Base-by-base conservation (phyloP, 305 asterid species). In the Fraxinus xanthoxyloides region DNA sequence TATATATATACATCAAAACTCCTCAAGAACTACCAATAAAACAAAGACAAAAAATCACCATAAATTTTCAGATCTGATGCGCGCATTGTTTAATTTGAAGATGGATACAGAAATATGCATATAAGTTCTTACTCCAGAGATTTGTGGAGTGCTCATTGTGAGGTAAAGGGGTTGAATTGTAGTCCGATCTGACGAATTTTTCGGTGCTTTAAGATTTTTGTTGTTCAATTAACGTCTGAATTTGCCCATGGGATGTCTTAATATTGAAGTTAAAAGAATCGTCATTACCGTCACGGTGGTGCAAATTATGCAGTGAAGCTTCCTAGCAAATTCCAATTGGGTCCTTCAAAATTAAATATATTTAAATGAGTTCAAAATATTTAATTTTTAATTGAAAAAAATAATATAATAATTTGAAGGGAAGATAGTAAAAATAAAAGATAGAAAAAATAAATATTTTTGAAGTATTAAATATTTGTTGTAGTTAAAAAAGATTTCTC, bases 101-200 rank as follows among this genome's bases (percentile, higher is more conserved):
- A 32, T 63, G 13, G n/a, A 6, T 65, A 10, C 23, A 43, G 21
- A 59, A 12, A 38, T 12, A 59, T 28, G 48, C 1, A 70, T 61
- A 54, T 23, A 46, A 75, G 63, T 35, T 43, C 90, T 88, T 84
- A 88, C 90, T 78, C 84, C 89, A 35, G 84, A 75, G 73, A 78
- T 85, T 87, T 85, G 90, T 35, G 83, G 77, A 79, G 85, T 77
- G 87, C 87, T 85, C 89, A 85, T 82, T 69, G 79, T 76, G 78
- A 77, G 65, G 61, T 36, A 9, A n/a, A 75, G 32, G 48, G 23
- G 21, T 78, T 59, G 80, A 80, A 80, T 72, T 77, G 23, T 12
- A 46, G 84, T 79, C 5, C 72, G 84, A 79, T 81, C 77, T 65
- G 81, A 30, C 38, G 23, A 40, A 6, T 17, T 7, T 34, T 24